Base-by-base conservation (phyloP, 495 filamentous ascomycete genomes). In the Physcia stellaris region DNA sequence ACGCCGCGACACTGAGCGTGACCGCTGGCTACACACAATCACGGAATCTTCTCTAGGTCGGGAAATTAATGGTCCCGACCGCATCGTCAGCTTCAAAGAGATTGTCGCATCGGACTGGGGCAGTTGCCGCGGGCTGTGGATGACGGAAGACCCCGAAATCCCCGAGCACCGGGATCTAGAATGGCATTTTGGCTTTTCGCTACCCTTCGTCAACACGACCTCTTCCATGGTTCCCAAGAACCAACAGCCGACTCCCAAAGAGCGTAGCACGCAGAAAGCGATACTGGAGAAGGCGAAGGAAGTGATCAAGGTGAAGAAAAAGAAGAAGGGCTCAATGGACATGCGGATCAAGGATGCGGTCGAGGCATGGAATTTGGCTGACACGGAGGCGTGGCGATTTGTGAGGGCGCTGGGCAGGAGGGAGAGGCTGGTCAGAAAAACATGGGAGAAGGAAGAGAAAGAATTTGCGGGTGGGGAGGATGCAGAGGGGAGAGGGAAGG, bases 341-440 rank as follows among this genome's bases (percentile, higher is more conserved):
- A 30, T 27, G 34, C 58, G 49, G 32, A 56, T 85, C 21, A 65
- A 69, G 28, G 66, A 68, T 17, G 74, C 78, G 28, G 68, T 82
- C 13, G 90, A 95, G 66, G 80, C 82, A 43, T 98, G 90, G 90
- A 94, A 88, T 57, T 47, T 94, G 46, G 86, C 83, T 4, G 86
- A 94, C 57, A 80, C 83, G 6, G 90, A 98, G 60, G 83, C 80
- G 2, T 98, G 90, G 90, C 72, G 75, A 49, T 95, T 98, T 49
- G 79, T 83, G 6, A 66, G 77, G 47, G 88, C 90, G 0, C 88
- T 66, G 39, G 46, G 64, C 23, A 79, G 74, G 15, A 52, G 82
- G 29, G 59, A 64, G 24, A 50, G 56, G 31, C 56, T 77, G 18
- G 80, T 84, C 60, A 61, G 79, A 42, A 42, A 54, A 43, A 64